A percentile compares a stretch with the other conserved stretches of the same genome.
phyloP scores from a whole-genome alignment of 257 asterid species.

The Solanum paucissectum region DNA sequence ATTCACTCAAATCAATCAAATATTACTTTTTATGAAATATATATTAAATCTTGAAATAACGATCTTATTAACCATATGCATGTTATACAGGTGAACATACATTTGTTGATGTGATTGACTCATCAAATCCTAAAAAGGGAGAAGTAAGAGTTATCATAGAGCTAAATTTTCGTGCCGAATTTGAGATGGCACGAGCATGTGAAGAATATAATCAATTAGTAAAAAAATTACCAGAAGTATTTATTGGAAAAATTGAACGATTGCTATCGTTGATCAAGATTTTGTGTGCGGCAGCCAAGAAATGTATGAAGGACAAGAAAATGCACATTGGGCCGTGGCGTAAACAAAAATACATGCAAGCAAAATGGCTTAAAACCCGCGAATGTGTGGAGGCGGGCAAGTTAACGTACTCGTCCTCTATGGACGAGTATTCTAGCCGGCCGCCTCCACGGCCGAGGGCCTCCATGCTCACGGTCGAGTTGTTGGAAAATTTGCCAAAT shows the following conservation, averaged over 20 bases:
- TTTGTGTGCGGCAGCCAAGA: conserved; percentile 58
- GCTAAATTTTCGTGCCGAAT: conserved; percentile 53
- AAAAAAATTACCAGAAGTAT: conserved; percentile 48
- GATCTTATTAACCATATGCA: not conserved
- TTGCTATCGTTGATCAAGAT: conserved; percentile 51
- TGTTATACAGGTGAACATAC: conserved; percentile 65
- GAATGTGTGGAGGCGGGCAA: conserved; percentile 26
- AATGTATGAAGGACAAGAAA: conserved; percentile 81
- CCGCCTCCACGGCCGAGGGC: conserved; percentile 35
- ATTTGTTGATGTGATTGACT: conserved; percentile 65
- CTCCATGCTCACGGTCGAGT: conserved; percentile 60
- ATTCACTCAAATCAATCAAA: too few species aligned
- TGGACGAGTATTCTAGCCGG: conserved; percentile 14
- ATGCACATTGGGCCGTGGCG: conserved; percentile 97
- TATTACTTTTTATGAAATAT: not conserved
- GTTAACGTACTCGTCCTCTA: conserved; percentile 15
- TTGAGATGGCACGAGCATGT: conserved; percentile 76
- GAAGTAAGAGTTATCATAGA: conserved; percentile 65
- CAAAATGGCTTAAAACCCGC: conserved; percentile 65
- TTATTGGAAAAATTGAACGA: conserved; percentile 68
- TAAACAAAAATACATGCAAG: conserved; percentile 81
- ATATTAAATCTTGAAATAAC: not conserved
- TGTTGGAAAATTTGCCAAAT: conserved; percentile 41
- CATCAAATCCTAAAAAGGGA: conserved; percentile 41
- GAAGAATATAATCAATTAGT: conserved; percentile 61